phyloP scores from a whole-genome alignment of 306 rosid genomes.

The Rosa persica region DNA sequence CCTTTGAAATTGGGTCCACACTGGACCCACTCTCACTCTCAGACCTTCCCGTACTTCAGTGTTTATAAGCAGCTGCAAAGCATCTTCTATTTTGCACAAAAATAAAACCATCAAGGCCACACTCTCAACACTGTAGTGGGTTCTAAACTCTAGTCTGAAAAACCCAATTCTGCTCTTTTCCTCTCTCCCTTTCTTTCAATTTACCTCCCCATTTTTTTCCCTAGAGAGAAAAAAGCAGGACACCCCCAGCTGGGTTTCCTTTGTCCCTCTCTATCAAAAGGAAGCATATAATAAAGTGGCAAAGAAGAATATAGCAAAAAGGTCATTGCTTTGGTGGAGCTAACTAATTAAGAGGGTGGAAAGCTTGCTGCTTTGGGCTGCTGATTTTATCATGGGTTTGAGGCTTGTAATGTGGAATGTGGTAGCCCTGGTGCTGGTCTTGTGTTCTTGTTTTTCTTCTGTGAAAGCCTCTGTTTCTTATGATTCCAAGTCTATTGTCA shows the following conservation, averaged over 20 bases:
- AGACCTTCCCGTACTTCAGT: constrained; percentile 19
- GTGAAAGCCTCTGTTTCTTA: constrained; percentile 77
- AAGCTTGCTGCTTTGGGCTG: neutral
- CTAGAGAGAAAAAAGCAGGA: neutral
- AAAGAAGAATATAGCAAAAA: constrained; percentile 30
- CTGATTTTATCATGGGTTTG: constrained; percentile 50
- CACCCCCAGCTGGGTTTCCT: constrained; percentile 44
- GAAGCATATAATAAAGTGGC: constrained; percentile 65
- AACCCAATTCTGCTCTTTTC: neutral
- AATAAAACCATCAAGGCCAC: neutral
- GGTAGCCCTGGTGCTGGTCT: constrained; percentile 22
- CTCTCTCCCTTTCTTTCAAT: constrained; percentile 20
- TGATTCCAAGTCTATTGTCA: constrained; percentile 73
- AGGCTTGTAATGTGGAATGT: constrained; percentile 75
- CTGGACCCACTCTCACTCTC: constrained; percentile 32
- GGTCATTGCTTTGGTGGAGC: constrained; percentile 38
- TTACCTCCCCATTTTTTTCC: constrained; percentile 9
- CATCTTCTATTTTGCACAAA: constrained; percentile 35
- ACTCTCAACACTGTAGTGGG: neutral
- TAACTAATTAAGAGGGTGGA: constrained; percentile 15
- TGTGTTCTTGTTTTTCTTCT: constrained; percentile 42
- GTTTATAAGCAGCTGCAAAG: constrained; percentile 68
- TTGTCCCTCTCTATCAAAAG: constrained; percentile 24
- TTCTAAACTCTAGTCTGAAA: constrained; percentile 5
- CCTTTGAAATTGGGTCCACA: constrained; percentile 35